A percentile compares a stretch with the other conserved stretches of the same genome.
Conservation (phyloP, 2,329 filamentous ascomycete genomes). For the Aspergillus pseudonomiae region DNA sequence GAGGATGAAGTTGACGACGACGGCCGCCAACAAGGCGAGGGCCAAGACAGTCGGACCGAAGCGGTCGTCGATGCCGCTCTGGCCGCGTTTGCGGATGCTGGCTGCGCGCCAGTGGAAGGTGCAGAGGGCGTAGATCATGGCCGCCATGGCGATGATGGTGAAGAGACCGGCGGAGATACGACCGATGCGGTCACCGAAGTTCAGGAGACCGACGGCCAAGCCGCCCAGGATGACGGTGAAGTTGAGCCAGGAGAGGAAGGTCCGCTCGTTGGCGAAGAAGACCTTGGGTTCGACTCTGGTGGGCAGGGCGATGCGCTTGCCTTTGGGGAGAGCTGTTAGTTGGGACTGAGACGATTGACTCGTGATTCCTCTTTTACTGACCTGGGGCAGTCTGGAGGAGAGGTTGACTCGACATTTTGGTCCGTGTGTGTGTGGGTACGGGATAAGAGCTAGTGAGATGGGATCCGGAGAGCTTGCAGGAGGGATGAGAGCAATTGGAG, state of each 20-base stretch:
- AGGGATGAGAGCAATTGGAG: background rate
- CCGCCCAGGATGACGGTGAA: conserved; percentile 98
- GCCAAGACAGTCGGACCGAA: conserved; percentile 91
- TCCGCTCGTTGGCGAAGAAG: conserved; percentile 99
- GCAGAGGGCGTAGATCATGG: conserved; percentile 91
- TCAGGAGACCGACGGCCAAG: conserved; percentile 93
- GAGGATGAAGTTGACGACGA: conserved; percentile 95
- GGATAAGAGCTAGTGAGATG: conserved; percentile 5
- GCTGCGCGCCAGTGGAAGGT: conserved; percentile 98
- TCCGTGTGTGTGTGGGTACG: conserved; percentile 8
- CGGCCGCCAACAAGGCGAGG: conserved; percentile 80
- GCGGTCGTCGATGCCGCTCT: conserved; percentile 94
- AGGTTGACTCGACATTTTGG: conserved; percentile 88
- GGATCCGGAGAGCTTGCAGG: background rate
- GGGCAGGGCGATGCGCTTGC: conserved; percentile 97
- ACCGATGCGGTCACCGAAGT: conserved; percentile 93
- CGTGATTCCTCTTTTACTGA: conserved; percentile 47
- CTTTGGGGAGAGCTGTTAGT: conserved; percentile 49
- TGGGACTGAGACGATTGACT: background rate
- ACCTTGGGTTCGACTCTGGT: conserved; percentile 99
- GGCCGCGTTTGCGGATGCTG: conserved; percentile 85
- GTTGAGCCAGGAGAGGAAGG: conserved; percentile 99
- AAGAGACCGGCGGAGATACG: conserved; percentile 94
- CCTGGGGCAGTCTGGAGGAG: conserved; percentile 92
- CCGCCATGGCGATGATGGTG: conserved; percentile 89